Conservation (phyloP, 140 eudicot genomes). For the Stevia rebaudiana region DNA sequence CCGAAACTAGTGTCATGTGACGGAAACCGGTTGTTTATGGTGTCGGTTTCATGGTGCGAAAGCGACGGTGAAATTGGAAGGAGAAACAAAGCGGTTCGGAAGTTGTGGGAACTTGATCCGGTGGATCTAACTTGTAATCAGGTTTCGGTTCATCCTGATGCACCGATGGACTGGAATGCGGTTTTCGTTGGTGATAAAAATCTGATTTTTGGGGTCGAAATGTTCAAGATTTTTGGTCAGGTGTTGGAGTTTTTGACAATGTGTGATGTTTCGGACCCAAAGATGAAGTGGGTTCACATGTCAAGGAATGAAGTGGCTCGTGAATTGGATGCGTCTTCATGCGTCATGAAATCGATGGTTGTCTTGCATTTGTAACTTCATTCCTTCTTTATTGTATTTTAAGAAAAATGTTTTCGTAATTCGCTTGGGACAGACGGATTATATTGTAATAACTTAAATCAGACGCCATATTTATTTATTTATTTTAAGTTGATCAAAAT, state of each 20-base stretch:
- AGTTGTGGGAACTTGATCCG: constrained; percentile 84
- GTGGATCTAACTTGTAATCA: constrained; percentile 41
- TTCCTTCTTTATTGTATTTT: background rate
- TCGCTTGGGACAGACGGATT: too few species aligned
- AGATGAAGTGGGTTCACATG: constrained; percentile 57
- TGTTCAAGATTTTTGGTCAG: constrained; percentile 90
- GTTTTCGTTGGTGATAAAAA: constrained; percentile 59
- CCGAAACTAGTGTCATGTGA: constrained; percentile 62
- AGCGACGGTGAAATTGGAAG: constrained; percentile 92
- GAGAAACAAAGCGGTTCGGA: constrained; percentile 82
- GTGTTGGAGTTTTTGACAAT: constrained; percentile 76
- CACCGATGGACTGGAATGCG: constrained; percentile 95
- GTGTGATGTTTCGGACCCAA: constrained; percentile 45
- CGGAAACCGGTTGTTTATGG: constrained; percentile 49
- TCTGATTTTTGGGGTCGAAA: constrained; percentile 74
- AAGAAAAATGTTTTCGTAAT: too few species aligned
- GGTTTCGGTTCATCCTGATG: constrained; percentile 75
- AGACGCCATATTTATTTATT: too few species aligned
- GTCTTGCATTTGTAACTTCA: constrained; percentile 52
- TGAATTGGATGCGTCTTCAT: constrained; percentile 64
- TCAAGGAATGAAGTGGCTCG: constrained; percentile 69
- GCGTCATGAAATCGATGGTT: constrained; percentile 64
- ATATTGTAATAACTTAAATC: too few species aligned
- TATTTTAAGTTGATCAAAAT: too few species aligned
- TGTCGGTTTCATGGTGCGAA: constrained; percentile 90